Percentiles rank a stretch among this genome's conserved stretches.
Evolutionary conservation across 805 yeast genomes (phyloP).

Genomic region (Teunomyces lycoperdinae): DNA sequence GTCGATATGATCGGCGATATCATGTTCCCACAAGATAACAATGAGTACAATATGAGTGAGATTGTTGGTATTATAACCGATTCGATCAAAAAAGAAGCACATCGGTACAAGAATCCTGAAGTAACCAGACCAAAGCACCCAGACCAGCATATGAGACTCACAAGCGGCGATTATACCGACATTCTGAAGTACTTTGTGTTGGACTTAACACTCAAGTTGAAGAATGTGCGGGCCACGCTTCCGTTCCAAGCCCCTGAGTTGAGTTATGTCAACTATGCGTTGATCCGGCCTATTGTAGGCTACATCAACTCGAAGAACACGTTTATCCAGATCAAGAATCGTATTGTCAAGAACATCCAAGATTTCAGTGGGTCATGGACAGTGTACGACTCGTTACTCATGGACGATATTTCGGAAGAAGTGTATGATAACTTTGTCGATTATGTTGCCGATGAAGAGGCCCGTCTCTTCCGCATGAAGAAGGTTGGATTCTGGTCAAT

Average conservation of each 20-base stretch:
- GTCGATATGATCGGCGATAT: constrained; percentile 94
- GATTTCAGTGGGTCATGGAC: constrained; percentile 99
- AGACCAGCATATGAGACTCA: constrained; percentile 28
- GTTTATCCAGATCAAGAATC: constrained; percentile 81
- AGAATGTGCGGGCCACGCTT: constrained; percentile 83
- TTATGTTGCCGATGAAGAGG: constrained; percentile 85
- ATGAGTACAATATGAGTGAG: constrained; percentile 46
- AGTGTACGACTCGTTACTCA: constrained; percentile 79
- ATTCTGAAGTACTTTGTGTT: constrained; percentile 62
- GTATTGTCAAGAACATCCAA: constrained; percentile 68
- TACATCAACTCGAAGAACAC: constrained; percentile 90
- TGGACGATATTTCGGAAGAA: constrained; percentile 88
- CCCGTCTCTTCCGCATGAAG: constrained; percentile 64
- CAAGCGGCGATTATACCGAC: constrained; percentile 27
- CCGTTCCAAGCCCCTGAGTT: constrained; percentile 86
- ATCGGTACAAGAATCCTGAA: constrained; percentile 37
- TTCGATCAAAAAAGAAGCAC: constrained; percentile 48
- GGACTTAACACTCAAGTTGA: constrained; percentile 75
- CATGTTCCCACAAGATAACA: constrained; percentile 67
- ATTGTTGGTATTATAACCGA: constrained; percentile 48
- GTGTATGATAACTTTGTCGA: constrained; percentile 88
- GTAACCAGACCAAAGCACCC: constrained; percentile 23
- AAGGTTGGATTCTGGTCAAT: constrained; percentile 93
- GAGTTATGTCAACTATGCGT: constrained; percentile 87
- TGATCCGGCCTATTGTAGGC: constrained; percentile 91